Evolutionary conservation across 176 grass and related monocot species (phyloP), one percentile per base, ranked within the genome.

Genomic region (Elymus sibiricus): DNA sequence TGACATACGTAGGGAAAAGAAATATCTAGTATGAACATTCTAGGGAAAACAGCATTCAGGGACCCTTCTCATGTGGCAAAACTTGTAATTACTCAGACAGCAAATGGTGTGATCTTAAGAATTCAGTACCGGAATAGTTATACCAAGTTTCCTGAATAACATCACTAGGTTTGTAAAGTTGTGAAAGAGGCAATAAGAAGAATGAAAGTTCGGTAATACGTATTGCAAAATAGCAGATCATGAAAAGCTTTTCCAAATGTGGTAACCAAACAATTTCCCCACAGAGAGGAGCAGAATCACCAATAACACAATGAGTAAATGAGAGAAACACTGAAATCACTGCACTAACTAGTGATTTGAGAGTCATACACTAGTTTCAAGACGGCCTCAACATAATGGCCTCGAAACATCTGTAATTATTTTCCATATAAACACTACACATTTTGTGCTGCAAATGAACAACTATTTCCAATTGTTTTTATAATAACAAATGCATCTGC

Each of bases 371-470:
- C 16, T 61, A 35, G 22, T 85, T 76, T 69, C 2, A 21, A 24
- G 26, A 39, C 0, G 47, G 15, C 37, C 62, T 77, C 38, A 40
- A 83, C 38, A 83, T 49, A 78, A 63, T 38, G 22, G 9, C 8
- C 31, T 3, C 9, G 32, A 84, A 21, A 72, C 12, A 78, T 51
- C 38, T 42, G 38, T 64, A 40, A 3, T 27, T 64, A 9, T 69
- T 78, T 64, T 39, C 56, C 9, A 35, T 64, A 76, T 8, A 14
- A 82, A 82, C 13, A 86, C 4, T 83, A 51, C 51, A 78, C 17
- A 2, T 9, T 35, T 26, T 74, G n/a, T 26, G 11, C 3, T 90
- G 39, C 84, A 86, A 29, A 8, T 37, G 51, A 77, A 31, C 73
- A 2, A 43, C 40, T 25, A 56, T 70, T 72, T 71, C 43, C 17